phyloP scores from a whole-genome alignment of 768 basidiomycete genomes.

The Hebeloma cylindrosporum region DNA sequence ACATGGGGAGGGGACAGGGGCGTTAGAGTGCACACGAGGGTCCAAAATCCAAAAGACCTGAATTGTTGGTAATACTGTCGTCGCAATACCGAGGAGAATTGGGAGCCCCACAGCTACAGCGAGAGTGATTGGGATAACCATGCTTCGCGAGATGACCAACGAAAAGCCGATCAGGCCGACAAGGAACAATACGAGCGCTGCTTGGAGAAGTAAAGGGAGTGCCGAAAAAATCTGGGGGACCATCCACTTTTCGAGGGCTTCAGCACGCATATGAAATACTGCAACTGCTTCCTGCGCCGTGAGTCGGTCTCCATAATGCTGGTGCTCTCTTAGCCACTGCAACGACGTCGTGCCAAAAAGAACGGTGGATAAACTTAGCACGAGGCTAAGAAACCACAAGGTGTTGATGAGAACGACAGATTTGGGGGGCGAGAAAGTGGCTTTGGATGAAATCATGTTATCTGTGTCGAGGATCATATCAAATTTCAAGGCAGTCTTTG shows the following conservation, averaged over 20 bases:
- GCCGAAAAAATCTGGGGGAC: constrained; percentile 25
- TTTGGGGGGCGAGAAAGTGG: constrained; percentile 1
- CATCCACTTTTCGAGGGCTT: constrained; percentile 26
- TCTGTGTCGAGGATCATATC: not conserved
- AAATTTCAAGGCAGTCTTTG: constrained; percentile 9
- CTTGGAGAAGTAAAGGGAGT: constrained; percentile 29
- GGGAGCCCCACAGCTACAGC: constrained; percentile 19
- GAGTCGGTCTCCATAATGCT: constrained; percentile 7
- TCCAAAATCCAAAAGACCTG: constrained; percentile 9
- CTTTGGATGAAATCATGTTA: not conserved
- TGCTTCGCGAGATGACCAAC: constrained; percentile 14
- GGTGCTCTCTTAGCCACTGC: constrained; percentile 21
- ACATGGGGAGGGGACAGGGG: constrained; percentile 15
- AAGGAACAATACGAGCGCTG: constrained; percentile 30
- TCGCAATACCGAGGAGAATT: constrained; percentile 19
- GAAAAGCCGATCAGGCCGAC: constrained; percentile 26
- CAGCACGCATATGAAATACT: constrained; percentile 26
- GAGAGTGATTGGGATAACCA: constrained; percentile 18
- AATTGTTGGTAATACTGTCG: constrained; percentile 24
- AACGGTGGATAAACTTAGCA: constrained; percentile 15
- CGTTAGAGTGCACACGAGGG: not conserved
- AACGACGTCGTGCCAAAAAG: constrained; percentile 16
- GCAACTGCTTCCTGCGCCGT: constrained; percentile 11
- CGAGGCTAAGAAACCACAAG: constrained; percentile 18
- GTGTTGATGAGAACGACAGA: constrained; percentile 14